Base-by-base conservation (phyloP, 495 filamentous ascomycete species). In the Penicillium atrosanguineum region DNA sequence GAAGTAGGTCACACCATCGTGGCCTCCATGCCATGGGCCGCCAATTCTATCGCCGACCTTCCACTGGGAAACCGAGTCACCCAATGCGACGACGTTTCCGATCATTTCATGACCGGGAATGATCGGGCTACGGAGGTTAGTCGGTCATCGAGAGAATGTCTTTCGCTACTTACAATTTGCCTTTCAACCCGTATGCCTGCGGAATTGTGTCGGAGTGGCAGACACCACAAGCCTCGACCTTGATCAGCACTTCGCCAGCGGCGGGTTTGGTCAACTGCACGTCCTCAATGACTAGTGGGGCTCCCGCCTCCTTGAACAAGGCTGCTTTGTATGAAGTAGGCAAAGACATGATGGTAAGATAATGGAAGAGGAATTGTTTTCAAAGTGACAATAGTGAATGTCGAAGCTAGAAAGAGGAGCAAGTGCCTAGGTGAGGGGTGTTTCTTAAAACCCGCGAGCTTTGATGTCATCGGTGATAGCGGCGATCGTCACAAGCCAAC, bases 1-100 rank as follows among this genome's bases (percentile, higher is more conserved):
- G 42, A 8, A 7, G 2, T 40, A 38, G 14, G 6, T 29, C 44
- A 11, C 59, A 71, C 69, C 64, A 37, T 71, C 69, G 61, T 74
- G 61, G 59, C 81, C 80, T 60, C 82, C 82, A 60, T 83, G 81
- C 79, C 79, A 84, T 0, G 72, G 66, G 0, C 78, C 80, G 14
- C 81, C 80, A 9, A 82, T 70, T 12, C 80, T 64, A 52, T 82
- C 79, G 12, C 76, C 76, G 1, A 72, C 63, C 39, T 68, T 67
- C 68, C 79, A 79, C 19, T 60, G 53, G 28, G 67, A 71, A 15
- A 78, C 77, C 1, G 48, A 54, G 6, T 71, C 65, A 15, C 75
- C 76, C 36, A 82, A 50, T n/a, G 75, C 76, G 19, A 65, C 79
- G 6, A 84, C 74, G 6, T 76, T 69, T 7, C 80, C 79, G 29